These are phyloP conservation scores for Amorphotheca resinae DNA, from an alignment of 495 filamentous ascomycete genomes.

Conservation along the genomic window DNA sequence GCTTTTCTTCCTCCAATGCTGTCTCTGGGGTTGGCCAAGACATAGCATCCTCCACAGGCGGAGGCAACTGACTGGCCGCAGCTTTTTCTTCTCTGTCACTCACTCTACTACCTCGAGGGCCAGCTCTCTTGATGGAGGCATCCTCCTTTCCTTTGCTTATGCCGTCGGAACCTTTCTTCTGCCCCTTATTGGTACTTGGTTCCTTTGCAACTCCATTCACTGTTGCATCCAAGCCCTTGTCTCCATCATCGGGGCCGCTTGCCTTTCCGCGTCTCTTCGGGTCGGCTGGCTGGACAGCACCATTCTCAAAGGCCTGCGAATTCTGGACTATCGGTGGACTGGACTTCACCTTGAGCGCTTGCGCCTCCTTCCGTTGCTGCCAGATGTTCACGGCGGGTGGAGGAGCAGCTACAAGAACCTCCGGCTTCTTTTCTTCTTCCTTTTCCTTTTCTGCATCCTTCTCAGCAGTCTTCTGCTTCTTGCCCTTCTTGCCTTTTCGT, in stretches of 20 bases:
- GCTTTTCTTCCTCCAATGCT: conserved; percentile 61
- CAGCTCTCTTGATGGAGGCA: conserved; percentile 28
- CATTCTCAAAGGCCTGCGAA: neutral
- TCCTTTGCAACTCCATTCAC: conserved; percentile 12
- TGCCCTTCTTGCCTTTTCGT: conserved; percentile 36
- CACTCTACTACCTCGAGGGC: conserved; percentile 33
- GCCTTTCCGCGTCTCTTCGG: conserved; percentile 23
- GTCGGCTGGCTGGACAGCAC: conserved; percentile 10
- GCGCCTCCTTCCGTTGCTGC: conserved; percentile 56
- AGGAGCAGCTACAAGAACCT: conserved; percentile 67
- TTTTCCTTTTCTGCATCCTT: conserved; percentile 23
- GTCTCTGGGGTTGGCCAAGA: conserved; percentile 87
- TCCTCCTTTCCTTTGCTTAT: conserved; percentile 30
- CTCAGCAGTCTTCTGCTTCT: conserved; percentile 22
- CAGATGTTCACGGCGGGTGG: conserved; percentile 76
- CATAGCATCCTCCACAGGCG: conserved; percentile 58
- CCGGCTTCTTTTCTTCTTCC: conserved; percentile 37
- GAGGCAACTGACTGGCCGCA: conserved; percentile 29
- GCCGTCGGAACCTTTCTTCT: conserved; percentile 39
- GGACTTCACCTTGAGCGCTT: conserved; percentile 52
- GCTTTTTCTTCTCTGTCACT: conserved; percentile 36
- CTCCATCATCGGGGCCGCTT: conserved; percentile 9
- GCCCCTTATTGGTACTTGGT: conserved; percentile 26
- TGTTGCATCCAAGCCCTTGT: conserved; percentile 13
- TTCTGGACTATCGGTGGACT: conserved; percentile 18